Conservation (phyloP, 2,329 filamentous ascomycete species). For the Colletotrichum melonis region DNA sequence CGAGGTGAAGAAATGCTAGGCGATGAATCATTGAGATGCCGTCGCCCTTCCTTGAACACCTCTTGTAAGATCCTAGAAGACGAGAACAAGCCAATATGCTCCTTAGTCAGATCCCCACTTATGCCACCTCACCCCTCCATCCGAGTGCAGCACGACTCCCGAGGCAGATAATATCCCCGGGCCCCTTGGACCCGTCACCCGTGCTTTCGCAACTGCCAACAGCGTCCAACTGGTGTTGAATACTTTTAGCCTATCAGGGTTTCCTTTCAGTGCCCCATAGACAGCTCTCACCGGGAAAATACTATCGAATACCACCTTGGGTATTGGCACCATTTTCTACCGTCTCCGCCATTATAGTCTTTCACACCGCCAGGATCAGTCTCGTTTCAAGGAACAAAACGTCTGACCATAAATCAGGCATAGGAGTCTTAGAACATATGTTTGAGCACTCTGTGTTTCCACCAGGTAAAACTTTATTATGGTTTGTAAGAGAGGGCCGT, state of each 20-base stretch:
- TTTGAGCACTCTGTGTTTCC: background rate
- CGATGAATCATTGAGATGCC: background rate
- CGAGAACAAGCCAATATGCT: background rate
- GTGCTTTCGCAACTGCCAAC: background rate
- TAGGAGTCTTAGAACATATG: background rate
- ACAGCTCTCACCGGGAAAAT: background rate
- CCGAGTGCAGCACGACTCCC: background rate
- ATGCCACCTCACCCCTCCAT: background rate
- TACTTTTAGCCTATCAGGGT: background rate
- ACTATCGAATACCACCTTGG: background rate
- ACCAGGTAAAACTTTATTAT: background rate
- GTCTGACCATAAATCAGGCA: background rate
- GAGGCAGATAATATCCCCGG: background rate
- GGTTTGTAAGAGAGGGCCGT: background rate
- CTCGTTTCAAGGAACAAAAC: slow-evolving; percentile 3
- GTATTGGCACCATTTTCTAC: background rate
- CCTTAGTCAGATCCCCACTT: background rate
- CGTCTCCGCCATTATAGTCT: background rate
- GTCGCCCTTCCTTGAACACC: background rate
- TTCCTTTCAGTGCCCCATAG: background rate
- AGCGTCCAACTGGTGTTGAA: background rate
- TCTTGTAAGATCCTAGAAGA: too few relatives aligned
- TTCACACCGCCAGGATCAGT: slow-evolving; percentile 2
- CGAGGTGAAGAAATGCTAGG: background rate
- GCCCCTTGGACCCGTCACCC: background rate